Percentiles rank a stretch among this genome's conserved stretches.
These are phyloP conservation scores for Ogataea sp. DNA, from an alignment of 805 yeast species.

Conservation along the genomic window DNA sequence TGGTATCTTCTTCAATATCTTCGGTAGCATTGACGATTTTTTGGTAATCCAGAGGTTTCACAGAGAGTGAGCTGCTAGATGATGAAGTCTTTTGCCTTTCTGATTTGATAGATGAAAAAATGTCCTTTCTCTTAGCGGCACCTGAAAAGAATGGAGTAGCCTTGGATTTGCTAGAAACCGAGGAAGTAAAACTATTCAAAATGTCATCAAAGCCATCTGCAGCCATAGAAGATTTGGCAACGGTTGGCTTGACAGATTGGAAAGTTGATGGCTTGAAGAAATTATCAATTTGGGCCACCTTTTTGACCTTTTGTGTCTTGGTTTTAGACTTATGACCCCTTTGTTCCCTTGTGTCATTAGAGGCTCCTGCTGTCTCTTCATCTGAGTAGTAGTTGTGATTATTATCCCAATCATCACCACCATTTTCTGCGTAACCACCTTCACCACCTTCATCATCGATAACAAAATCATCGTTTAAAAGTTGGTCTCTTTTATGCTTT, in stretches of 20 bases:
- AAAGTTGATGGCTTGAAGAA: conserved; percentile 35
- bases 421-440: conserved; percentile 89
- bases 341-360: conserved; percentile 15
- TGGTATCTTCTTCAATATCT: conserved; percentile 4
- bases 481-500: conserved; percentile 66
- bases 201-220: conserved; percentile 57
- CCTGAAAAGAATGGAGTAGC: conserved; percentile 14
- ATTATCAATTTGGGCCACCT: conserved; percentile 29
- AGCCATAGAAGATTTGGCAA: conserved; percentile 22
- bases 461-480: conserved; percentile 86
- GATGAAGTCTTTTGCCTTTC: conserved; percentile 12
- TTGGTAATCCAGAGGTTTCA: conserved; percentile 14
- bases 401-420: conserved; percentile 82
- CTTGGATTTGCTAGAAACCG: conserved; percentile 13
- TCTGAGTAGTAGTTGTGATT: conserved; percentile 48
- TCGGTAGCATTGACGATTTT: conserved; percentile 15
- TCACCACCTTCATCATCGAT: conserved; percentile 94
- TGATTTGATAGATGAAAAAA: conserved; percentile 21
- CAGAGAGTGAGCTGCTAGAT: conserved; percentile 19
- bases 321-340: conserved; percentile 19
- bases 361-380: conserved; percentile 36
- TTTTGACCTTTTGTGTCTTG: conserved; percentile 26
- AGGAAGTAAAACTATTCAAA: conserved; percentile 42
- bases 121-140: conserved; percentile 13
- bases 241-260: too few relatives aligned